phyloP scores from a whole-genome alignment of 306 rosid genomes.

The Cajanus cajan region DNA sequence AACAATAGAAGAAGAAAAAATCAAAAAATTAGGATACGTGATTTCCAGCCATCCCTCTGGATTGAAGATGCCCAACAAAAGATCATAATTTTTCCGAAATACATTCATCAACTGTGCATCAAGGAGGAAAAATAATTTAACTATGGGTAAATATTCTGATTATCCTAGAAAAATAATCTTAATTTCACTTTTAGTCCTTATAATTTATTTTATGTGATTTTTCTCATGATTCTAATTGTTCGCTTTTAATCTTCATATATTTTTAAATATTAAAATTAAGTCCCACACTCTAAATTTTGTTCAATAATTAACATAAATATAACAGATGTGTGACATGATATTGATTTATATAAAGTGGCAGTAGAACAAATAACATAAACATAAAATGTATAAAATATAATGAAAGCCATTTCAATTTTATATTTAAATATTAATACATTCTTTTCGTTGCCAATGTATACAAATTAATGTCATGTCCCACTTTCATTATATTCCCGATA shows the following conservation, averaged over 20 bases:
- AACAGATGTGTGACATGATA: background rate
- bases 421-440: background rate
- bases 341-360: background rate
- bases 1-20: background rate
- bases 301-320: background rate
- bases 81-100: constrained; percentile 71
- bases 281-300: background rate
- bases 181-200: background rate
- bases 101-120: constrained; percentile 68
- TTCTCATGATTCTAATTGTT: background rate
- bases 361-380: background rate
- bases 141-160: background rate
- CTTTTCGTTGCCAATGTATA: background rate
- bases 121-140: constrained; percentile 13
- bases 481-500: background rate
- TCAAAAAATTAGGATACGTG: constrained; percentile 69
- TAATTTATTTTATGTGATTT: background rate
- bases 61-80: constrained; percentile 80
- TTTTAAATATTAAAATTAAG: background rate
- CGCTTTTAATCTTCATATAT: background rate
- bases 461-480: background rate
- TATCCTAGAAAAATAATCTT: background rate
- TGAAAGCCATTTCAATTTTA: background rate
- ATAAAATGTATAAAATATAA: background rate
- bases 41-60: constrained; percentile 96